phyloP scores from a whole-genome alignment of 2,329 filamentous ascomycete species.

The Gaeumannomyces tritici region DNA sequence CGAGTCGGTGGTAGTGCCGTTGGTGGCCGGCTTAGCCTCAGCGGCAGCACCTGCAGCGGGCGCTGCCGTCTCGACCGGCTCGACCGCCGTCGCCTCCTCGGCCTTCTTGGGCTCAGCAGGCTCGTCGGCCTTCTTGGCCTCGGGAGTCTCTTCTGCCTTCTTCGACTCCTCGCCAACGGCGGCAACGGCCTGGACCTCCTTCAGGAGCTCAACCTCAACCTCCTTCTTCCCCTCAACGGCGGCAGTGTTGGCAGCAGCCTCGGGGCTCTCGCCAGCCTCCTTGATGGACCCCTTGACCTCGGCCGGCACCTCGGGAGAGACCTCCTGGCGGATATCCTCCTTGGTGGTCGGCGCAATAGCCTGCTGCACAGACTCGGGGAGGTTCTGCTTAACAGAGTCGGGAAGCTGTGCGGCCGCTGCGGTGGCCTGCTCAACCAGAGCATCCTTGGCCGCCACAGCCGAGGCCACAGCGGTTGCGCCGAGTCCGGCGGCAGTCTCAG shows the following conservation, averaged over 20 bases:
- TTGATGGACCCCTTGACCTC: conserved; percentile 49
- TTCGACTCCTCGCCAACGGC: conserved; percentile 18
- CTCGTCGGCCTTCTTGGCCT: conserved; percentile 10
- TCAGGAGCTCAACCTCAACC: conserved; percentile 64
- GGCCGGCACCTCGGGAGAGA: conserved; percentile 40
- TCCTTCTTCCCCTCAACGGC: conserved; percentile 67
- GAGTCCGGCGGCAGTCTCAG: conserved; percentile 29
- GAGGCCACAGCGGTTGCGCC: conserved; percentile 15
- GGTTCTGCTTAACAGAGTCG: conserved; percentile 39
- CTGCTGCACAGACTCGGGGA: conserved; percentile 40
- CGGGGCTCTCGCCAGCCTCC: conserved; percentile 52
- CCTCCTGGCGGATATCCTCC: conserved; percentile 30
- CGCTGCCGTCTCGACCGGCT: conserved; percentile 25
- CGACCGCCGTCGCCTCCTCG: conserved; percentile 15
- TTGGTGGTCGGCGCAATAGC: conserved; percentile 32
- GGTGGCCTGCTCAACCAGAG: conserved; percentile 25
- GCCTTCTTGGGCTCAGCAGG: conserved; percentile 6
- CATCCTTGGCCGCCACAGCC: conserved; percentile 25
- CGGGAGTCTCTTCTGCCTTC: conserved; percentile 13
- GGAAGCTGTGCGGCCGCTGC: conserved; percentile 38
- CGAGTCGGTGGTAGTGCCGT: conserved; percentile 3
- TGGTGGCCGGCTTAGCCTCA: conserved; percentile 8
- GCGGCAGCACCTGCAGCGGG: conserved; percentile 6
- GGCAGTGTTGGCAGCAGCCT: conserved; percentile 59
- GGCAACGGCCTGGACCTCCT: conserved; percentile 42